Evolutionary conservation across 1,284 basidiomycete genomes (phyloP), one percentile per base, ranked within the genome.

Genomic region (Cutaneotrichosporon cyanovorans): DNA sequence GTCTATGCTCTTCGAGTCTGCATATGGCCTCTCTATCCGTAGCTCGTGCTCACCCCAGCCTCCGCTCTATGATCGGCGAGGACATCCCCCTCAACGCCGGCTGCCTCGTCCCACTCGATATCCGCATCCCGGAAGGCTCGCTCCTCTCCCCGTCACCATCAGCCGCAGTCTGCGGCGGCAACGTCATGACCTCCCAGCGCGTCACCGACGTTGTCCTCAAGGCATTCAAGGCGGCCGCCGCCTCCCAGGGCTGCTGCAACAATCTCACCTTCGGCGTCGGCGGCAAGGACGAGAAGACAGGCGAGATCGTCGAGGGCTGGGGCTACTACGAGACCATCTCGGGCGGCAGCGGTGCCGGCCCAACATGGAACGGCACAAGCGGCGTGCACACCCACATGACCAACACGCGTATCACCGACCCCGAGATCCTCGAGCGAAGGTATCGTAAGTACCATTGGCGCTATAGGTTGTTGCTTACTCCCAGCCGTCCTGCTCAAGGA

Each of bases 31-130:
- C n/a, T n/a, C n/a, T n/a, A n/a, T n/a, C n/a, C n/a, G n/a, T 28
- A 28, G 8, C 12, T 28, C 25, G 25, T 28, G 12, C 25, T 28
- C 8, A 28, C 12, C 8, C 25, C 25, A 88, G 62, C 33, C 46
- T 66, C 16, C 54, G 61, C 37, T 53, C 56, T 5, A 57, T 66
- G 45, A 57, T 63, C 30, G 57, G 51, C 28, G 50, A 55, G 51
- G 91, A 95, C 61, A 96, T 96, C 40, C 92, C 92, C 4, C 77
- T 97, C 21, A 96, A 96, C 65, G 87, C 88, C 18, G 91, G 91
- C 1, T 95, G 90, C 64, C 77, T 95, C 15, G 78, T 74, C 8
- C 57, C 56, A 37, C 40, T 55, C 39, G 55, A 68, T 81, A 86
- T 96, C 55, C 80, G 77, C 53, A 87, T 96, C 34, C 92, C 92